Base-by-base conservation (phyloP, 768 basidiomycete genomes). In the Psilocybe azurescens region DNA sequence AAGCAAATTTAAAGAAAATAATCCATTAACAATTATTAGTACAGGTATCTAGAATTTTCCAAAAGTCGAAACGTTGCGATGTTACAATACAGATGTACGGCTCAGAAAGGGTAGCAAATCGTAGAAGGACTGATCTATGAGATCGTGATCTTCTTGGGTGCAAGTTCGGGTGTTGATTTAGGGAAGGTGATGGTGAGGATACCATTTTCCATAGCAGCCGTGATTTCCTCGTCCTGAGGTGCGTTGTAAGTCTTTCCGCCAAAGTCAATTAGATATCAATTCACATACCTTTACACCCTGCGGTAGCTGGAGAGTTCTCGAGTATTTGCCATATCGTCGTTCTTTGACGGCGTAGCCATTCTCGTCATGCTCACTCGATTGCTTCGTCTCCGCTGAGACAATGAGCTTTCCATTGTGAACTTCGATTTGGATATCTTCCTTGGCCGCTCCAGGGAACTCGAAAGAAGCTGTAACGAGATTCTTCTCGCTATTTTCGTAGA, bases 401-500 rank as follows among this genome's bases (percentile, higher is more conserved):
- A 71, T 81, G 53, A 89, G 80, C 2, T 77, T 73, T 60, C 81
- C 80, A 61, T 82, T 77, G 60, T 81, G 78, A 8, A 86, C 66
- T 58, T 87, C 85, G 64, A 89, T 80, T 53, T 73, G 71, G 51
- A 88, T 75, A 61, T 86, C 73, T 48, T 85, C 81, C 32, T 82
- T 80, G 58, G 74, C 73, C 41, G 88, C 30, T n/a, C 86, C 86
- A 0, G 88, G 86, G 7, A 89, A 73, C 65, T 89, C 87, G 67
- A 88, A 86, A 7, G 77, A 71, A 44, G 86, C 86, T 0, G 82
- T 84, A 41, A 88, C 81, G 39, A 74, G 68, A 66, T 85, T 84
- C 29, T 70, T 72, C 20, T 81, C 76, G 0, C 66, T 50, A 59
- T 85, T 74, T 65, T 87, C 85, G 65, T 84, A 81, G 11, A 87